A percentile compares a stretch with the other conserved stretches of the same genome.
Evolutionary conservation across 2,329 filamentous ascomycete genomes (phyloP).

Genomic region (Fusarium sp.): DNA sequence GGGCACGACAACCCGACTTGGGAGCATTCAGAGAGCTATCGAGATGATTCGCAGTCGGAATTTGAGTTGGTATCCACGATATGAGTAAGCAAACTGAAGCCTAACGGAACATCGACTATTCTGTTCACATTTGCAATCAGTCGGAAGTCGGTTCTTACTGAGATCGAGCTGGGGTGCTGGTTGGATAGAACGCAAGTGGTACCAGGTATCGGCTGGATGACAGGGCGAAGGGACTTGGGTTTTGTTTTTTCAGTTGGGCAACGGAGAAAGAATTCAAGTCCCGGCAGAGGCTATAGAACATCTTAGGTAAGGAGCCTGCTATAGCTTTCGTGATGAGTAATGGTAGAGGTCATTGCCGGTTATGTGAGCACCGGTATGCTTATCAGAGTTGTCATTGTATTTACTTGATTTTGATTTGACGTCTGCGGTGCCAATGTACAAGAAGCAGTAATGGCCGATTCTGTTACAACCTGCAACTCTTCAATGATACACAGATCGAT

Average conservation of each 20-base stretch:
- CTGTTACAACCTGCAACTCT: neutral
- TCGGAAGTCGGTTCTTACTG: neutral
- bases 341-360: accelerated
- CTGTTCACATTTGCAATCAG: neutral
- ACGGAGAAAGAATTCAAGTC: too few species aligned
- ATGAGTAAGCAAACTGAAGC: neutral
- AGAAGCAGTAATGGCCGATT: accelerated
- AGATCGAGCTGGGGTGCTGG: neutral
- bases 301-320: accelerated
- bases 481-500: too few species aligned
- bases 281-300: accelerated
- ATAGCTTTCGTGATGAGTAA: neutral
- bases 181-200: neutral
- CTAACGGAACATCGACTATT: neutral
- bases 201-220: neutral
- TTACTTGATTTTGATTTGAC: neutral
- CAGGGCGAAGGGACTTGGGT: neutral
- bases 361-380: too few species aligned
- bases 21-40: neutral
- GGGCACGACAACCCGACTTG: neutral
- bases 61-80: neutral
- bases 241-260: neutral
- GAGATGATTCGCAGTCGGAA: neutral
- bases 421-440: neutral
- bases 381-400: neutral